A percentile compares a stretch with the other conserved stretches of the same genome.
Evolutionary conservation across 2,329 filamentous ascomycete species (phyloP).

Genomic region (Chlorencoelia australis): DNA sequence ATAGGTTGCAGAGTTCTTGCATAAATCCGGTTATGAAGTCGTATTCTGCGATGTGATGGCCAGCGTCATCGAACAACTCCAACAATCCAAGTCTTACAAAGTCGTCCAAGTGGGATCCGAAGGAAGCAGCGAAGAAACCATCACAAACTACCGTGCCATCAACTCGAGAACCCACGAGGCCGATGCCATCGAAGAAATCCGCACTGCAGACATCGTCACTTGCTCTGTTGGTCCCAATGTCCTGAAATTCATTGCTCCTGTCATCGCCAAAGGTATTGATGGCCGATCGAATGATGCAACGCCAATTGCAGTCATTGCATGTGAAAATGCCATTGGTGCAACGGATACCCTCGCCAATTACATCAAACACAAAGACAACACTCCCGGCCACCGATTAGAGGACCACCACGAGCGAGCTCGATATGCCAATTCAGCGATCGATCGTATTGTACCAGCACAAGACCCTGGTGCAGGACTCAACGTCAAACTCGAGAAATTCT

Average conservation of each 20-base stretch:
- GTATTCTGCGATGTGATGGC: slow-evolving; percentile 94
- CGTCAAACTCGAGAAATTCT: slow-evolving; percentile 96
- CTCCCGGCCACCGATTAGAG: slow-evolving; percentile 54
- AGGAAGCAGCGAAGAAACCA: slow-evolving; percentile 69
- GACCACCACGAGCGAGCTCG: slow-evolving; percentile 65
- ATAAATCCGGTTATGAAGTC: slow-evolving; percentile 91
- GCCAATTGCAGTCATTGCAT: slow-evolving; percentile 87
- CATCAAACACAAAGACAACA: slow-evolving; percentile 69
- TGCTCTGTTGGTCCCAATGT: slow-evolving; percentile 96
- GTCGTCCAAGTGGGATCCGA: slow-evolving; percentile 88
- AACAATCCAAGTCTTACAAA: slow-evolving; percentile 67
- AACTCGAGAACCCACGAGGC: slow-evolving; percentile 82
- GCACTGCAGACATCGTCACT: slow-evolving; percentile 81
- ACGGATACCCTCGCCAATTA: slow-evolving; percentile 77
- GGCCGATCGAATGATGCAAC: slow-evolving; percentile 51
- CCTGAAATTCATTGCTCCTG: slow-evolving; percentile 89
- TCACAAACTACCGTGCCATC: slow-evolving; percentile 94
- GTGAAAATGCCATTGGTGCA: slow-evolving; percentile 94
- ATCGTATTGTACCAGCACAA: slow-evolving; percentile 94
- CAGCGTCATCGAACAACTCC: slow-evolving; percentile 67
- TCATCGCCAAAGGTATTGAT: slow-evolving; percentile 90
- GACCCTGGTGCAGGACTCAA: slow-evolving; percentile 70
- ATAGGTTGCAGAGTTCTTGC: slow-evolving; percentile 45
- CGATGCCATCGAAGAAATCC: slow-evolving; percentile 75
- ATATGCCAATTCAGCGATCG: slow-evolving; percentile 96